Conservation (phyloP, 225 moss, liverwort and hornwort genomes). For the Thuidium tamariscinum region DNA sequence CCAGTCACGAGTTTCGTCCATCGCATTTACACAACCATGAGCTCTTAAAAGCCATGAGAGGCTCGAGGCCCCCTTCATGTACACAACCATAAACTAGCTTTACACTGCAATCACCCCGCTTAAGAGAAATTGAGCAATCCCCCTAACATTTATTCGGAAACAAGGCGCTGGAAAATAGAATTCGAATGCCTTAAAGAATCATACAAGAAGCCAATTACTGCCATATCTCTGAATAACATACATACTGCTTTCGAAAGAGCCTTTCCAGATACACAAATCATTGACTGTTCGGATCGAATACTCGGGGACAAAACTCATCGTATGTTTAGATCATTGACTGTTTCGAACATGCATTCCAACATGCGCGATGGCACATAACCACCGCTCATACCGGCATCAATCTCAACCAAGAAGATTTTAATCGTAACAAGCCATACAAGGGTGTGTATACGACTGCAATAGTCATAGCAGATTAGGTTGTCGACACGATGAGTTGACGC, state of each 20-base stretch:
- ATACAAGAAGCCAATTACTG: background rate
- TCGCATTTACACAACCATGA: background rate
- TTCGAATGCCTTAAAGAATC: background rate
- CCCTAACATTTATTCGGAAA: background rate
- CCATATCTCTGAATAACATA: background rate
- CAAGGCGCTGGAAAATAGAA: no score
- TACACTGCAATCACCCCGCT: background rate
- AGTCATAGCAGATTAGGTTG: background rate
- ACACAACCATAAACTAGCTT: background rate
- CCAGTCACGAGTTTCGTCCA: background rate
- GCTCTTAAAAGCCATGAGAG: no score
- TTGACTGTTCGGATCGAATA: background rate
- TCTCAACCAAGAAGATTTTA: background rate
- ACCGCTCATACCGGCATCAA: background rate
- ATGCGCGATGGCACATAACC: background rate
- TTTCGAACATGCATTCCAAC: background rate
- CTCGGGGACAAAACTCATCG: background rate
- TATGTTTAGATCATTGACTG: background rate
- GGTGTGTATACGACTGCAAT: background rate
- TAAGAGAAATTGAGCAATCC: background rate
- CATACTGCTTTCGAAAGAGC: background rate
- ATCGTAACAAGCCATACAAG: background rate
- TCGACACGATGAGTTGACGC: background rate
- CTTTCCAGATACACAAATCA: background rate
- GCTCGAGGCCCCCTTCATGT: no score